A percentile compares a stretch with the other conserved stretches of the same genome.
phyloP scores from a whole-genome alignment of 495 filamentous ascomycete species.

The Cladorrhinum samala region DNA sequence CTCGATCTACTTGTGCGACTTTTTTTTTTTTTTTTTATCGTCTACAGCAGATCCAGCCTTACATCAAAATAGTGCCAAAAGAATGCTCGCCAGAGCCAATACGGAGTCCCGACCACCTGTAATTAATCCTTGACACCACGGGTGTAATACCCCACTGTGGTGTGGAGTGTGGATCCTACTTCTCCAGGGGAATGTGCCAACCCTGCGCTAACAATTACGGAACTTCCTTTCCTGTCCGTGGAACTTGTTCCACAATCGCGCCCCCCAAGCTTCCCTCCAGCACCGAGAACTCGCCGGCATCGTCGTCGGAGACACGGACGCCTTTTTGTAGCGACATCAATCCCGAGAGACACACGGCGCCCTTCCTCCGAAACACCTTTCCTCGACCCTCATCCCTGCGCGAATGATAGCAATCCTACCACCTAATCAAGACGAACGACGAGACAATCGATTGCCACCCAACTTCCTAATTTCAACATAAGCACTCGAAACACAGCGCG shows the following conservation, averaged over 20 bases:
- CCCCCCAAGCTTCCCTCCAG: neutral
- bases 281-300: neutral
- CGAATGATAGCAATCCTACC: neutral
- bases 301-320: neutral
- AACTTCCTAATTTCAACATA: neutral
- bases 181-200: neutral
- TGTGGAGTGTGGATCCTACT: neutral
- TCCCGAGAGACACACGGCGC: too few relatives aligned
- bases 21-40: too few relatives aligned
- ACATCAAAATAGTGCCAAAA: too few relatives aligned
- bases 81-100: too few relatives aligned
- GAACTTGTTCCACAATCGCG: neutral
- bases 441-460: neutral
- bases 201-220: neutral
- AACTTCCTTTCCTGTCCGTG: neutral
- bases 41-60: too few relatives aligned
- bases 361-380: neutral
- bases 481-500: neutral
- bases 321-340: too few relatives aligned
- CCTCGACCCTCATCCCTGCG: too few relatives aligned
- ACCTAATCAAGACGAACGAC: neutral
- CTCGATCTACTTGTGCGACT: neutral
- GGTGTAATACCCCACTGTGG: neutral
- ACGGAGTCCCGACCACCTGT: too few relatives aligned
- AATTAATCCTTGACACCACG: too few relatives aligned